phyloP scores from a whole-genome alignment of 768 basidiomycete genomes.

The Suillus decipiens region DNA sequence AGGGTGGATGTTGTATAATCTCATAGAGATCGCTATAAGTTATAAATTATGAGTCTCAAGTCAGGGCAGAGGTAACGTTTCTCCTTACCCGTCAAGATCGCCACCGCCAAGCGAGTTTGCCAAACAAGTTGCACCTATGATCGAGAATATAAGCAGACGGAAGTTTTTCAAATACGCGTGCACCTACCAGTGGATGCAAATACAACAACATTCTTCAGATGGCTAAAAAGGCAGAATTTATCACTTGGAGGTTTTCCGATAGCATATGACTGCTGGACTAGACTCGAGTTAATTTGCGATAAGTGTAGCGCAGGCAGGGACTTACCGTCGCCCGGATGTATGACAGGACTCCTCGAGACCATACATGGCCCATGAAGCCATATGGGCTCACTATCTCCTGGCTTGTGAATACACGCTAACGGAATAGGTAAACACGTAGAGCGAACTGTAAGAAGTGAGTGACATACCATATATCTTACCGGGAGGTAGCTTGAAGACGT shows the following conservation, averaged over 20 bases:
- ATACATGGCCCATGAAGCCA: conserved; percentile 63
- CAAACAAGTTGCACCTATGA: conserved; percentile 57
- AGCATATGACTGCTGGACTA: conserved; percentile 71
- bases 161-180: not conserved
- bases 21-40: conserved; percentile 59
- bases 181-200: conserved; percentile 60
- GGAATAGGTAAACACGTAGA: conserved; percentile 2
- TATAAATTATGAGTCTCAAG: not conserved
- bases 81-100: conserved; percentile 73
- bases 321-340: conserved; percentile 75
- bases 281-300: conserved; percentile 9
- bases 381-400: conserved; percentile 46
- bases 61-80: not conserved
- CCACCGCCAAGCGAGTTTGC: conserved; percentile 74
- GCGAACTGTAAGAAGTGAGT: not conserved
- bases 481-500: conserved; percentile 55
- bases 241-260: conserved; percentile 68
- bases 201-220: conserved; percentile 72
- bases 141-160: not conserved
- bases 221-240: conserved; percentile 54
- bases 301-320: conserved; percentile 2
- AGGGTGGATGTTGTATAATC: conserved; percentile 54
- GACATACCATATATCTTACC: conserved; percentile 68
- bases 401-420: conserved; percentile 60
- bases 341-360: conserved; percentile 72